A percentile compares a stretch with the other conserved stretches of the same genome.
phyloP scores from a whole-genome alignment of 2,329 filamentous ascomycete genomes.

The Metarhizium guizhouense region DNA sequence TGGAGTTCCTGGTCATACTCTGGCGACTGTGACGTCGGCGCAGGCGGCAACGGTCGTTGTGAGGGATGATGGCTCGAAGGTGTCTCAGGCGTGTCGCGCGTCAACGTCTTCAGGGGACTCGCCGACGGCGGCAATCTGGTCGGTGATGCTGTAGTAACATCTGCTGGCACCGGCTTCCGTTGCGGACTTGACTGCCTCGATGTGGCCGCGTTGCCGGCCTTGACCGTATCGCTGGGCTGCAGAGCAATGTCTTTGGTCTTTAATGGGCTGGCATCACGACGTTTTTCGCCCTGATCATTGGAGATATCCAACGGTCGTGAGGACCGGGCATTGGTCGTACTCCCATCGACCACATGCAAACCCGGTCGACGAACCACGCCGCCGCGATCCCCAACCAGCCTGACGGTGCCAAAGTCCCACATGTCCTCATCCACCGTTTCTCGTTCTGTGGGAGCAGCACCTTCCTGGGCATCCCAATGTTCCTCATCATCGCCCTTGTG shows the following conservation, averaged over 20 bases:
- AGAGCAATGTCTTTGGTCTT: slow-evolving; percentile 39
- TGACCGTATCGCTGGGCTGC: slow-evolving; percentile 46
- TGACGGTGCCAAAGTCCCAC: slow-evolving; percentile 97
- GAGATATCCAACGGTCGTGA: slow-evolving; percentile 39
- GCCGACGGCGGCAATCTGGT: slow-evolving; percentile 51
- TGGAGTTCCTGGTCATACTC: slow-evolving; percentile 54
- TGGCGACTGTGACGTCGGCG: slow-evolving; percentile 39
- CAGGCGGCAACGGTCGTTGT: slow-evolving; percentile 37
- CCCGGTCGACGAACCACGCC: slow-evolving; percentile 47
- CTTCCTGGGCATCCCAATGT: slow-evolving; percentile 43
- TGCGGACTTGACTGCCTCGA: slow-evolving; percentile 53
- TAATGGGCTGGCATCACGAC: slow-evolving; percentile 40
- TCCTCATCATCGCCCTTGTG: slow-evolving; percentile 67
- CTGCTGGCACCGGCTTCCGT: slow-evolving; percentile 39
- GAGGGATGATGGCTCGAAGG: slow-evolving; percentile 25
- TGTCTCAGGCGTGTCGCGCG: slow-evolving; percentile 31
- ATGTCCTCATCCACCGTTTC: slow-evolving; percentile 66
- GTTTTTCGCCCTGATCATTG: slow-evolving; percentile 43
- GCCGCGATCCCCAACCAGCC: slow-evolving; percentile 63
- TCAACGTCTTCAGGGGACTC: slow-evolving; percentile 21
- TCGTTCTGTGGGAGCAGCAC: slow-evolving; percentile 44
- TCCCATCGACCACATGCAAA: slow-evolving; percentile 66
- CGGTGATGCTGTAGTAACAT: slow-evolving; percentile 35
- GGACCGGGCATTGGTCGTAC: slow-evolving; percentile 67
- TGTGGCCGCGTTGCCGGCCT: slow-evolving; percentile 36